Evolutionary conservation across 495 filamentous ascomycete species (phyloP).

Genomic region (Chaetomium tenue): DNA sequence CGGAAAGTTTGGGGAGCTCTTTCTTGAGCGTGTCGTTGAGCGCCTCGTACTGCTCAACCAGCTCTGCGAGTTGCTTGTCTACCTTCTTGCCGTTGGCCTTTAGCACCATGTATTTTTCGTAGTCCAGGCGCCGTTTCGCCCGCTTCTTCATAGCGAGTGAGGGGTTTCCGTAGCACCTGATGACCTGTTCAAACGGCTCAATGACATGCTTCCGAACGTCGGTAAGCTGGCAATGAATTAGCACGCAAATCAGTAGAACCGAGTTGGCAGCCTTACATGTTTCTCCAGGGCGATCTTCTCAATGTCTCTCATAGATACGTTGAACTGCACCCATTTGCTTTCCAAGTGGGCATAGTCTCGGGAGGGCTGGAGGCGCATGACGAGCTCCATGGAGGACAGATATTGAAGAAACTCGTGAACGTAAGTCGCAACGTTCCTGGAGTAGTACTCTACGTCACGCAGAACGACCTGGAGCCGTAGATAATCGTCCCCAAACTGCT

Average conservation of each 20-base stretch:
- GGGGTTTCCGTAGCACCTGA: conserved; percentile 77
- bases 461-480: conserved; percentile 86
- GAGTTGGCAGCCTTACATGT: conserved; percentile 61
- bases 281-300: conserved; percentile 72
- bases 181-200: conserved; percentile 77
- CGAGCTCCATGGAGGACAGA: conserved; percentile 66
- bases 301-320: conserved; percentile 76
- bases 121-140: conserved; percentile 83
- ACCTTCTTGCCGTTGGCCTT: conserved; percentile 72
- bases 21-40: conserved; percentile 90
- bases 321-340: conserved; percentile 86
- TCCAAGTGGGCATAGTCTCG: conserved; percentile 72
- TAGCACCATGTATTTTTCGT: conserved; percentile 60
- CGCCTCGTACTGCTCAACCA: conserved; percentile 81
- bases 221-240: conserved; percentile 54
- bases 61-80: conserved; percentile 76
- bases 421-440: conserved; percentile 62
- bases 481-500: conserved; percentile 82
- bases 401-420: conserved; percentile 72
- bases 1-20: conserved; percentile 83
- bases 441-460: conserved; percentile 86
- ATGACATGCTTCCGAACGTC: conserved; percentile 78
- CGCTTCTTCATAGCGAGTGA: conserved; percentile 87
- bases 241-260: not conserved
- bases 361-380: conserved; percentile 57